phyloP scores from a whole-genome alignment of 1,284 basidiomycete species.

The Rhodotorula glutinis region DNA sequence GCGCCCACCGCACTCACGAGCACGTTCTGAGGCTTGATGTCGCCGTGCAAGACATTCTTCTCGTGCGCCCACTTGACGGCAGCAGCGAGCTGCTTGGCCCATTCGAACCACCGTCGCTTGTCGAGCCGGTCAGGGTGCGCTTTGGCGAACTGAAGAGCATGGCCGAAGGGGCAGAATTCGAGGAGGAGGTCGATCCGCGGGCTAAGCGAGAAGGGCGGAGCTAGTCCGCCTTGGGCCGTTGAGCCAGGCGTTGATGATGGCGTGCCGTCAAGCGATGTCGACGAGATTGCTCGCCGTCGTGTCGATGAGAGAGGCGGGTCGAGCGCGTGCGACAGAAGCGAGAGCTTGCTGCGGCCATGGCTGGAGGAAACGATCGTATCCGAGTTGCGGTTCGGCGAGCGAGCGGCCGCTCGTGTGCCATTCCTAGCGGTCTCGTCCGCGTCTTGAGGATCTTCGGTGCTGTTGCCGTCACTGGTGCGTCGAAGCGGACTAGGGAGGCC shows the following conservation, averaged over 20 bases:
- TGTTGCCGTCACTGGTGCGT: neutral
- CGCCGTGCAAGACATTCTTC: conserved; percentile 52
- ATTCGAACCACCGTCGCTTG: conserved; percentile 46
- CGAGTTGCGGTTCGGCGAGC: neutral
- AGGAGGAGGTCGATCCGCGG: conserved; percentile 49
- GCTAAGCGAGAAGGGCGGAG: neutral
- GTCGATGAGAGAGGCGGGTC: conserved; percentile 23
- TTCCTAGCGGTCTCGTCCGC: neutral
- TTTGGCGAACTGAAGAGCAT: conserved; percentile 49
- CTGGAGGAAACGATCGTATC: neutral
- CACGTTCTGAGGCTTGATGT: conserved; percentile 52
- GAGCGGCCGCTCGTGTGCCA: neutral
- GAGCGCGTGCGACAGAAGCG: conserved; percentile 16
- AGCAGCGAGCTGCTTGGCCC: conserved; percentile 49
- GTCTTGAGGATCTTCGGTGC: neutral
- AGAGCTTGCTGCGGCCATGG: conserved; percentile 3
- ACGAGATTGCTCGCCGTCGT: conserved; percentile 4
- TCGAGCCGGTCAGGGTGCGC: conserved; percentile 47
- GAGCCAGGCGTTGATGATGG: conserved; percentile 8
- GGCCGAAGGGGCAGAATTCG: conserved; percentile 50
- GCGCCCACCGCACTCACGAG: conserved; percentile 14
- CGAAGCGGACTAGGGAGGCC: neutral
- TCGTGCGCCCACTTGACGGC: conserved; percentile 52
- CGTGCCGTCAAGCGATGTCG: neutral
- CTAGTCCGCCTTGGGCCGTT: conserved; percentile 4